Evolutionary conservation across 1,284 basidiomycete species (phyloP).

Genomic region (Trichosporon sp.): DNA sequence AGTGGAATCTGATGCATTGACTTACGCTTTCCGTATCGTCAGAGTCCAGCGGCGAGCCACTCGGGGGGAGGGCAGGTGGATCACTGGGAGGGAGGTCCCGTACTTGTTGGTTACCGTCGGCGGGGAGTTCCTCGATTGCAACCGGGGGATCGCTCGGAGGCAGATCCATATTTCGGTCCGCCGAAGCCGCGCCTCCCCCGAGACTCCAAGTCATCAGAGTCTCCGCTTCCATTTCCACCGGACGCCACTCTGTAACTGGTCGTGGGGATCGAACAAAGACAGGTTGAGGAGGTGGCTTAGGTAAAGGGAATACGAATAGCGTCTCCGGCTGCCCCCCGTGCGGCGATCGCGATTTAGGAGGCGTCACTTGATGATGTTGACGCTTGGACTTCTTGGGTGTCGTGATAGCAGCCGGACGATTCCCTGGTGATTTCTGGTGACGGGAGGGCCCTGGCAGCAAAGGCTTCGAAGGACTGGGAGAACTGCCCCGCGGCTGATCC

Average conservation of each 20-base stretch:
- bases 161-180: not conserved
- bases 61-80: not conserved
- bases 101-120: not conserved
- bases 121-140: too few species aligned
- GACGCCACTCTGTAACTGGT: slow-evolving; percentile 31
- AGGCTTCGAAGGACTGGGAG: not conserved
- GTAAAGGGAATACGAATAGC: slow-evolving; percentile 35
- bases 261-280: slow-evolving; percentile 26
- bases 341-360: slow-evolving; percentile 34
- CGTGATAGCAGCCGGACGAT: not conserved
- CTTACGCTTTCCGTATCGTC: slow-evolving; percentile 37
- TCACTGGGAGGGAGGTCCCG: not conserved
- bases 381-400: slow-evolving; percentile 25
- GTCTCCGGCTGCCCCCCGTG: slow-evolving; percentile 32
- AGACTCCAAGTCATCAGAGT: slow-evolving; percentile 49
- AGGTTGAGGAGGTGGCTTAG: slow-evolving; percentile 33
- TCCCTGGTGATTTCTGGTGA: not conserved
- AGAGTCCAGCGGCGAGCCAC: not conserved
- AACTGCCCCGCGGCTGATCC: not conserved
- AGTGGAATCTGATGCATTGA: slow-evolving; percentile 1
- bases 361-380: slow-evolving; percentile 37
- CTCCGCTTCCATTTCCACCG: slow-evolving; percentile 46
- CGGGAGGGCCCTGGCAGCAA: not conserved
- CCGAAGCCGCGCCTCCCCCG: slow-evolving; percentile 22
- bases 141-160: slow-evolving; percentile 11